Percentiles rank a stretch among this genome's conserved stretches.
Evolutionary conservation across 192 early-diverging fungal species (phyloP).

Genomic region (Allomyces macrogynus): DNA sequence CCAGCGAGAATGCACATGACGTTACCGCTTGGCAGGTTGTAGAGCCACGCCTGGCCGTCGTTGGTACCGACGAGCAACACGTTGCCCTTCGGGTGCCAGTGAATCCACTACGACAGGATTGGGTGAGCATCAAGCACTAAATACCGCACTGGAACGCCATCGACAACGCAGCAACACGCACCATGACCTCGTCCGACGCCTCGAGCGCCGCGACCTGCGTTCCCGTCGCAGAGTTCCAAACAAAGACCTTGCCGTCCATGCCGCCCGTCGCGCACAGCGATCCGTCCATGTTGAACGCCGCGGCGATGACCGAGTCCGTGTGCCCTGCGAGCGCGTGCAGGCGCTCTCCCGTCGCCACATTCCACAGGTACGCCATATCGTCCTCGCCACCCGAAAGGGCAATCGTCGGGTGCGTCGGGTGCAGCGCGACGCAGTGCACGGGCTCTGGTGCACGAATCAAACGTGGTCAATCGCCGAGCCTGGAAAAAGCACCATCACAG

Average conservation of each 20-base stretch:
- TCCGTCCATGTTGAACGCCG: slow-evolving; percentile 66
- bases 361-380: slow-evolving; percentile 80
- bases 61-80: slow-evolving; percentile 70
- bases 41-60: slow-evolving; percentile 94
- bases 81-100: slow-evolving; percentile 90
- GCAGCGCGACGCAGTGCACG: slow-evolving; percentile 64
- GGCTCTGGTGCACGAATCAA: slow-evolving; percentile 31
- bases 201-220: slow-evolving; percentile 49
- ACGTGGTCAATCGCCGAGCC: background rate
- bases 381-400: slow-evolving; percentile 77
- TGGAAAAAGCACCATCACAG: too few relatives aligned
- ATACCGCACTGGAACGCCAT: too few relatives aligned
- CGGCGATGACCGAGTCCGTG: slow-evolving; percentile 66
- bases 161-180: slow-evolving; percentile 11
- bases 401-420: slow-evolving; percentile 47
- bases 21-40: slow-evolving; percentile 48
- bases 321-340: slow-evolving; percentile 48
- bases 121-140: too few relatives aligned
- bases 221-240: slow-evolving; percentile 42
- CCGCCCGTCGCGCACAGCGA: slow-evolving; percentile 68
- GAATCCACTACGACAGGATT: slow-evolving; percentile 40
- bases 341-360: slow-evolving; percentile 55
- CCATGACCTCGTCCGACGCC: slow-evolving; percentile 73
- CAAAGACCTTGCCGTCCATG: slow-evolving; percentile 83
- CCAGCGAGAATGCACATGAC: slow-evolving; percentile 92